Percentiles rank a stretch among this genome's conserved stretches.
Evolutionary conservation across 192 early-diverging fungal species (phyloP).

Genomic region (Lobosporangium transversale): DNA sequence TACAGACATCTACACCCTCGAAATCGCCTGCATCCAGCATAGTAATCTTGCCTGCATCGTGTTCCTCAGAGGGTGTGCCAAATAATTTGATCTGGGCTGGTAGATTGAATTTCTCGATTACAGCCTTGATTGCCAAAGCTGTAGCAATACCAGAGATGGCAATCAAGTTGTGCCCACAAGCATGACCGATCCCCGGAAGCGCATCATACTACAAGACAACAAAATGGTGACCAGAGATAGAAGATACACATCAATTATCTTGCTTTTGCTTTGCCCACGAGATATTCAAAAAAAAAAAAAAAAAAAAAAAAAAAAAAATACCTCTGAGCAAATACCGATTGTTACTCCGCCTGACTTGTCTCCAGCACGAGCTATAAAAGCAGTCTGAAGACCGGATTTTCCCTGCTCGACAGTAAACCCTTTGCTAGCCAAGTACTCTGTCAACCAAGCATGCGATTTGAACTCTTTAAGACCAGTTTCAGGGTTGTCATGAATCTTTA

Average conservation of each 20-base stretch:
- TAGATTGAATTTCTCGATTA: slow-evolving; percentile 53
- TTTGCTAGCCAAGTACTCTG: slow-evolving; percentile 67
- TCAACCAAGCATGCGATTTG: slow-evolving; percentile 68
- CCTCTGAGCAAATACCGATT: slow-evolving; percentile 44
- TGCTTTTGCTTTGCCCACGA: too few relatives aligned
- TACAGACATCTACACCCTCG: slow-evolving; percentile 74
- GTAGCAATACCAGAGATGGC: slow-evolving; percentile 75
- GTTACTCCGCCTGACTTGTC: neutral
- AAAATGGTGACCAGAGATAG: too few relatives aligned
- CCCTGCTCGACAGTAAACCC: slow-evolving; percentile 70
- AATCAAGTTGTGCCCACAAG: slow-evolving; percentile 81
- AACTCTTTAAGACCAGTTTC: slow-evolving; percentile 66
- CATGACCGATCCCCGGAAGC: slow-evolving; percentile 72
- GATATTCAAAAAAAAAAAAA: too few relatives aligned
- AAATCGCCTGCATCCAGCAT: slow-evolving; percentile 77
- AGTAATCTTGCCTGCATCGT: slow-evolving; percentile 72
- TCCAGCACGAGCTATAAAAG: slow-evolving; percentile 69
- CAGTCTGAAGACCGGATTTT: slow-evolving; percentile 72
- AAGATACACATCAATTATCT: too few relatives aligned
- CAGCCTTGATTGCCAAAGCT: slow-evolving; percentile 58
- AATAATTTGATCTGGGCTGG: slow-evolving; percentile 73
- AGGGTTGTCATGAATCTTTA: slow-evolving; percentile 66
- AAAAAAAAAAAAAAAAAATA: too few relatives aligned
- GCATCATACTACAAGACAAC: slow-evolving; percentile 75
- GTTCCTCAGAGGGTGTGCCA: slow-evolving; percentile 82